Conservation (phyloP, 345 rosid genomes). For the Lepidium aucheri region DNA sequence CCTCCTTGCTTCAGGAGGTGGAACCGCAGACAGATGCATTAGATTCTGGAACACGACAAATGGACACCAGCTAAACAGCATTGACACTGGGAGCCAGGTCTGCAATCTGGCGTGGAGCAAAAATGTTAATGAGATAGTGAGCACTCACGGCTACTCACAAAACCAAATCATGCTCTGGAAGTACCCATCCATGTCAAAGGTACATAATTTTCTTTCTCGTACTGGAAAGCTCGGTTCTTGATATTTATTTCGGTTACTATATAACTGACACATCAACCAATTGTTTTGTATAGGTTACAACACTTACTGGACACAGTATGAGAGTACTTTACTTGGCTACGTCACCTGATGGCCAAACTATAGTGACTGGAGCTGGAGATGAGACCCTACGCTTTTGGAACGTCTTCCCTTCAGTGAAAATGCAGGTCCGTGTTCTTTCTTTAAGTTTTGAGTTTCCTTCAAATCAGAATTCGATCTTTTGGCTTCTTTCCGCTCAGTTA, state of each 20-base stretch:
- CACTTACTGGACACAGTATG: slow-evolving; percentile 84
- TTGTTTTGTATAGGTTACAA: slow-evolving; percentile 48
- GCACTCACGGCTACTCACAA: slow-evolving; percentile 97
- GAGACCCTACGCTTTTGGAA: slow-evolving; percentile 95
- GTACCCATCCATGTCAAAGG: slow-evolving; percentile 91
- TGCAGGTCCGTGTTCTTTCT: slow-evolving; percentile 42
- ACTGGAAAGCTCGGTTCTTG: background rate
- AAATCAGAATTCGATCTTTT: background rate
- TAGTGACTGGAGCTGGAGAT: slow-evolving; percentile 98
- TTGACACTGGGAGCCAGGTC: slow-evolving; percentile 98
- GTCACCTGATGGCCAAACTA: slow-evolving; percentile 97
- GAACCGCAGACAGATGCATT: slow-evolving; percentile 94
- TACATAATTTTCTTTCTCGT: slow-evolving; percentile 1
- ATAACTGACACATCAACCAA: background rate
- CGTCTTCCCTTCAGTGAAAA: slow-evolving; percentile 74
- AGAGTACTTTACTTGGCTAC: slow-evolving; percentile 91
- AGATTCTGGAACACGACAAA: slow-evolving; percentile 93
- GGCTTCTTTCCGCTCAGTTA: background rate
- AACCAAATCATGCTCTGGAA: slow-evolving; percentile 99
- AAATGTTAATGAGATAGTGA: slow-evolving; percentile 91
- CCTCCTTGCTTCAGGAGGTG: slow-evolving; percentile 97
- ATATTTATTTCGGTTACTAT: background rate
- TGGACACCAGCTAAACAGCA: slow-evolving; percentile 73
- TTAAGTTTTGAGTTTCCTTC: background rate
- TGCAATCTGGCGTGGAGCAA: slow-evolving; percentile 98